These are phyloP conservation scores for Epichloe gansuensis DNA, from an alignment of 2,329 filamentous ascomycete genomes.

Conservation along the genomic window DNA sequence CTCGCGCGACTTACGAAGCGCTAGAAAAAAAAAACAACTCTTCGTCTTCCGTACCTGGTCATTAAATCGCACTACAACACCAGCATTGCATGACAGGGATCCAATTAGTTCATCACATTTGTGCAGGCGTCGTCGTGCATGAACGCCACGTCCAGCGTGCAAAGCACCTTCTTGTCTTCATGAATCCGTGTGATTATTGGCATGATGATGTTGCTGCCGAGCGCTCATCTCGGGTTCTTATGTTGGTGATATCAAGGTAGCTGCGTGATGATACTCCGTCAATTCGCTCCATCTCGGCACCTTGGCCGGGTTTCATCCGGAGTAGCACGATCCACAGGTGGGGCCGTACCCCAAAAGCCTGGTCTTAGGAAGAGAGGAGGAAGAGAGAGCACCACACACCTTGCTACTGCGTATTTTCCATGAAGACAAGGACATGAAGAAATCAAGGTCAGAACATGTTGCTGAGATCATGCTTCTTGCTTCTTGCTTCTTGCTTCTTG, in stretches of 20 bases:
- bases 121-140: background rate
- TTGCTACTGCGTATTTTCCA: background rate
- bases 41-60: background rate
- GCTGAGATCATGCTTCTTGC: background rate
- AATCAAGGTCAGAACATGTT: background rate
- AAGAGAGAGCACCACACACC: background rate
- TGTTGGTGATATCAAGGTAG: background rate
- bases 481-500: background rate
- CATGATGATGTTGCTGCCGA: background rate
- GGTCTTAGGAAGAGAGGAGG: background rate
- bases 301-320: constrained; percentile 1
- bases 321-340: constrained; percentile 2
- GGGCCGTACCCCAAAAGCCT: constrained; percentile 1
- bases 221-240: background rate
- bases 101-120: background rate
- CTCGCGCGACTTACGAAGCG: background rate
- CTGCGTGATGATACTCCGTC: background rate
- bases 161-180: background rate
- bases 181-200: background rate
- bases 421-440: background rate
- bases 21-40: background rate
- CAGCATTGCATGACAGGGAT: background rate
- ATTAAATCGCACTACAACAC: background rate
- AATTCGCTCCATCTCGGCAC: background rate
- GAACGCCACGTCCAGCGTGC: background rate